Base-by-base conservation (phyloP, 768 basidiomycete species). In the Roridomyces roridus region DNA sequence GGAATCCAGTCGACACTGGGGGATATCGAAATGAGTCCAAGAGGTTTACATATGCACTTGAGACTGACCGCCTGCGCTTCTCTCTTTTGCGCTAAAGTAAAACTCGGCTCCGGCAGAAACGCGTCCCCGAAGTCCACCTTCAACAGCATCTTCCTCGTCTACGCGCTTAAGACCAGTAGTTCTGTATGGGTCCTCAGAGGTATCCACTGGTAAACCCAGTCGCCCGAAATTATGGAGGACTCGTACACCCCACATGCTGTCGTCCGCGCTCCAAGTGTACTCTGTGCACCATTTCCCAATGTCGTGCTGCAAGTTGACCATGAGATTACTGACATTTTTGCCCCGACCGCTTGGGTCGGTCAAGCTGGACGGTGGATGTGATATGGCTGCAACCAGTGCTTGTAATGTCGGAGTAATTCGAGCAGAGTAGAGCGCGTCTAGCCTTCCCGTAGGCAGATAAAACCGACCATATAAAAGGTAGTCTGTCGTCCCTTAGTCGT, bases 201-300 rank as follows among this genome's bases (percentile, higher is more conserved):
- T 36, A 25, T 74, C 68, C 23, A 75, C 76, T 6, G 65, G 65
- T 12, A 72, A 64, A 15, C 80, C 85, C 4, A 88, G 74, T 71
- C 82, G 84, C 14, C 95, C 95, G 75, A 97, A 98, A 68, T 98
- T 97, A 68, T 95, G 94, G 45, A 98, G 80, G 17, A 94, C 82
- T 17, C 91, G 83, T 17, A 94, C 71, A 15, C 96, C 96, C 79
- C 87, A 89, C 94, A 98, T 96, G 18, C 88, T 87, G 65, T 98
- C 96, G 63, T 94, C 92, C 1, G 92, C 92, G 62, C 94, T 95
- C 80, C 91, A 98, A 3, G 91, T 91, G 63, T 96, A 98, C 71
- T 98, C 96, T 3, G 91, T 88, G 62, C 92, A 92, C 87, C 91
- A 95, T 63, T 91, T 86, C 4, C 96, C 96, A 9, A 91, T 84